Conservation (phyloP, 805 yeast genomes). For the Schizosaccharomyces japonicus region DNA sequence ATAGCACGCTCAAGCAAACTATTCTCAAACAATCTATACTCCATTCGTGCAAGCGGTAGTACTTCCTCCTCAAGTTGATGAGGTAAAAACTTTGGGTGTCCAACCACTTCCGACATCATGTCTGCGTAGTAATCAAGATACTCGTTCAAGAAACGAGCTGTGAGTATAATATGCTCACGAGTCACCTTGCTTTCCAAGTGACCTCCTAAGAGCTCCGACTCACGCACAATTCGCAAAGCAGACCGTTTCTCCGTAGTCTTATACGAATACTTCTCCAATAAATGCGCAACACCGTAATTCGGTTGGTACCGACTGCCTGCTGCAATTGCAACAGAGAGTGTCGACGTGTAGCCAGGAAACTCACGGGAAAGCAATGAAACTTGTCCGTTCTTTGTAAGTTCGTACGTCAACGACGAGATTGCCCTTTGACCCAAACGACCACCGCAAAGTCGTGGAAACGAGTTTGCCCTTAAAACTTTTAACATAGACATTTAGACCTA, state of each 20-base stretch:
- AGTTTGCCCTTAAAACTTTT: no score
- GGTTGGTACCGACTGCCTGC: conserved; percentile 59
- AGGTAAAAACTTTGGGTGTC: conserved; percentile 2
- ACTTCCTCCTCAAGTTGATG: conserved; percentile 70
- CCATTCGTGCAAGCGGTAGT: conserved; percentile 50
- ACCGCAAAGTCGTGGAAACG: no score
- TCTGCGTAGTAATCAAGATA: conserved; percentile 81
- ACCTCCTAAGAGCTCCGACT: conserved; percentile 84
- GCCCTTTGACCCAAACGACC: no score
- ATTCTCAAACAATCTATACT: conserved; percentile 28
- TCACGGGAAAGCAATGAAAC: conserved; percentile 15
- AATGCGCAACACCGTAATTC: conserved; percentile 63
- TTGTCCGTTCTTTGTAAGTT: no score
- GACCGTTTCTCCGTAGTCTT: conserved; percentile 55
- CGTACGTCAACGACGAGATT: no score
- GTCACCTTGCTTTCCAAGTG: conserved; percentile 40
- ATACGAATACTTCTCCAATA: conserved; percentile 63
- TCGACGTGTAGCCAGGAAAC: conserved; percentile 27
- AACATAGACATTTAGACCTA: no score
- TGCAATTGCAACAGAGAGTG: conserved; percentile 55
- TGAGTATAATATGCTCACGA: conserved; percentile 64
- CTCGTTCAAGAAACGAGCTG: conserved; percentile 62
- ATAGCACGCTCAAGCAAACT: conserved; percentile 36
- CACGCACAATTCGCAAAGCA: conserved; percentile 81
- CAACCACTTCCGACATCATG: conserved; percentile 45